Conservation (phyloP, 768 basidiomycete genomes). For the Boletus huronensis region DNA sequence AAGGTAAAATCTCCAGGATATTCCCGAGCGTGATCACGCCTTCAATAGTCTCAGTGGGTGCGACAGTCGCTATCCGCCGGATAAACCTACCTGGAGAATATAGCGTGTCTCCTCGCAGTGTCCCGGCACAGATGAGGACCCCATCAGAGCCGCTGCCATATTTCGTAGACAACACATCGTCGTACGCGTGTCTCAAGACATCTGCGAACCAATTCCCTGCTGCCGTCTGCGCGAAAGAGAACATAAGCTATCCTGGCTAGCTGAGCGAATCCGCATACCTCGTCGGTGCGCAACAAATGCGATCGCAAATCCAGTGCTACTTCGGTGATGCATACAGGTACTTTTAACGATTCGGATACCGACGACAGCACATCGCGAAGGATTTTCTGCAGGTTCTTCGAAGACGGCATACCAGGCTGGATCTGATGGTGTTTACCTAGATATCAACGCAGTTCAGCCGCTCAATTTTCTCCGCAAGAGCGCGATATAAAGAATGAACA, state of each 20-base stretch:
- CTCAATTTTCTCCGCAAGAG: neutral
- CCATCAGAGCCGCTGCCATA: constrained; percentile 69
- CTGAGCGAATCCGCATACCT: constrained; percentile 41
- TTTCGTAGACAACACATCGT: constrained; percentile 59
- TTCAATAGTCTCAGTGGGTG: constrained; percentile 32
- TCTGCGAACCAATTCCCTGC: constrained; percentile 85
- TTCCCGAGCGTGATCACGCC: constrained; percentile 77
- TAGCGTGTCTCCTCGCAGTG: constrained; percentile 77
- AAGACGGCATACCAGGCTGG: constrained; percentile 56
- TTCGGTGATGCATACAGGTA: constrained; percentile 70
- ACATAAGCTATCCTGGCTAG: neutral
- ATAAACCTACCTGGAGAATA: constrained; percentile 68
- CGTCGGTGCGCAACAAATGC: constrained; percentile 65
- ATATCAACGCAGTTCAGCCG: neutral
- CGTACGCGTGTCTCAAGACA: constrained; percentile 77
- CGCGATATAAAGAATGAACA: neutral
- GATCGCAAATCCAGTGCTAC: constrained; percentile 72
- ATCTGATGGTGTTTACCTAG: constrained; percentile 65
- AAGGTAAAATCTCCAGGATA: constrained; percentile 85
- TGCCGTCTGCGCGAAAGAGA: constrained; percentile 45
- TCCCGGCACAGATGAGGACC: constrained; percentile 79
- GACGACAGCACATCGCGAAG: constrained; percentile 62
- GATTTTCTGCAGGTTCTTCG: constrained; percentile 51
- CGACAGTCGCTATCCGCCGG: neutral
- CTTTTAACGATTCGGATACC: constrained; percentile 66